Base-by-base conservation (phyloP, 768 basidiomycete species). In the Leccinum pellstonianum region DNA sequence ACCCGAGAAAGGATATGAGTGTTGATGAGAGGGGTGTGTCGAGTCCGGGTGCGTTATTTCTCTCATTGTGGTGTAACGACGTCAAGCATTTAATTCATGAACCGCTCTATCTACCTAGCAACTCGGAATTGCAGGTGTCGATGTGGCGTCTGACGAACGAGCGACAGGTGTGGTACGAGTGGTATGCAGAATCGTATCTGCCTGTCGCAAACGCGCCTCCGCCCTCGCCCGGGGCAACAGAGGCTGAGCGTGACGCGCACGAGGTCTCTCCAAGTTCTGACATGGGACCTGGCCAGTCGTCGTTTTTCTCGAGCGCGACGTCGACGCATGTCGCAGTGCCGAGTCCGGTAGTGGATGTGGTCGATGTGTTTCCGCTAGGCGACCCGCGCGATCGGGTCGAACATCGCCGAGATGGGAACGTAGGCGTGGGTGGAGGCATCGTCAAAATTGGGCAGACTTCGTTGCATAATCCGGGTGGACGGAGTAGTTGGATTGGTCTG, bases 91-190 rank as follows among this genome's bases (percentile, higher is more conserved):
- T 33, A 12, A 27, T 41, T 9, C 66, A 97, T 93, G 93, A 97
- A 66, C 93, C 97, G 0, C 75, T 99, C 4, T 98, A 97, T 70
- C 81, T 98, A 0, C 97, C 97, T 14, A 87, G 88, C 66, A 89
- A 93, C 68, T 90, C 92, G 17, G 97, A 99, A 69, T 78, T 99
- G 14, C 90, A 93, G 60, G 92, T 98, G 4, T 90, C 90, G 23
- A 84, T 99, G 27, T 99, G 97, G 95, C 87, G 97, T 25, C 76
- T 97, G 62, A 96, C 95, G 2, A 91, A 91, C 73, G 83, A 88
- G 58, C 85, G 86, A 17, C 88, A 90, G 65, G 91, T 99, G 14
- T 99, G 97, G 97, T 98, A 98, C 75, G 97, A 98, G 76, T 99
- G 97, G 97, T 88, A 90, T 69, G 94, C 94, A 0, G 95, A 98